Evolutionary conservation across 176 grass and related monocot species (phyloP), one percentile per base, ranked within the genome.

Genomic region (Dendrocalamus sinicus): DNA sequence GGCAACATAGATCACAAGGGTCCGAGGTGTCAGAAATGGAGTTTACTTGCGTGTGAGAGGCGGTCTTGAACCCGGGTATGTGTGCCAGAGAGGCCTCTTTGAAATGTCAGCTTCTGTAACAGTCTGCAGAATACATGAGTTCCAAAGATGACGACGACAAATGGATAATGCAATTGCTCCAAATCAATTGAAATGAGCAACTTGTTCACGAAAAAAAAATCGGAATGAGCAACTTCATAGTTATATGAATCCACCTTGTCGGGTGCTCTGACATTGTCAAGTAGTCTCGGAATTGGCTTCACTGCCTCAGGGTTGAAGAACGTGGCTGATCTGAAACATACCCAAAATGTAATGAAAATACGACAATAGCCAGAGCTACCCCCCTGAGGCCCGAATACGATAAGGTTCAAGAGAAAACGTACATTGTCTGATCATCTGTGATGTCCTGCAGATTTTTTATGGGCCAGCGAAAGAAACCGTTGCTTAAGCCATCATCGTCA

Each of bases 301-400:
- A 24, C 41, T 2, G 12, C 11, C 9, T 91, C 85, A 8, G 85
- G 85, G 17, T 91, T 91, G 51, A 52, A 84, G 32, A 91, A 91
- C 12, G 8, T 3, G 7, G 65, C 77, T 52, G 89, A 91, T 70
- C 89, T 91, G 80, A 61, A 79, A 37, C 15, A 75, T 7, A 28
- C 16, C 4, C 37, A 30, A 59, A 30, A 6, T 39, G 15, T 1
- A 32, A 82, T 9, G 0, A 3, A 13, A 26, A 67, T 39, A 67
- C 16, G 0, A 22, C 55, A 19, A 39, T 75, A 7, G 61, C 54
- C 89, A 53, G 89, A 22, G 26, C 2, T 19, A 63, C 16, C 24
- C 7, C 45, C 70, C 37, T 39, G 65, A 64, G 12, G 45, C 10
- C 17, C 22, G 46, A 76, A 54, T 41, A 37, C 15, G 4, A 55